Evolutionary conservation across 2,329 filamentous ascomycete species (phyloP), one percentile per base, ranked within the genome.

Genomic region (Alternaria sp.): DNA sequence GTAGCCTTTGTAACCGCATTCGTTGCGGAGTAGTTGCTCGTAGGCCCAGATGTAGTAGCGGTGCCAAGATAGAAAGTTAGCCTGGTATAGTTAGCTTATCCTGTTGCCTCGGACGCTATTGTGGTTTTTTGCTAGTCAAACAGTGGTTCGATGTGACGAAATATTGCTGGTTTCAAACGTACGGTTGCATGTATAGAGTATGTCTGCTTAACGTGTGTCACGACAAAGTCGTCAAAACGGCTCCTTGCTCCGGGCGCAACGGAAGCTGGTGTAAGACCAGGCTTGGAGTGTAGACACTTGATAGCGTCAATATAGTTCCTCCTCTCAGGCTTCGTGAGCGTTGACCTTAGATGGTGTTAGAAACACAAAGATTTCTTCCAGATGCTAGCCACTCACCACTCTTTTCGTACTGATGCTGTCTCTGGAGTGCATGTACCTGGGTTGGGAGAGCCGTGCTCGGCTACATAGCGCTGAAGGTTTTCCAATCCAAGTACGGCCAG

Each of bases 1-100:
- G 54, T 75, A 76, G 51, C 79, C 81, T 4, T 67, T 75, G 61
- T 82, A 83, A 45, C 78, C 80, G 54, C 82, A 83, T 58, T 83
- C 81, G 7, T 79, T 70, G 10, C 71, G 76, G 0, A 83, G 73
- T 2, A 79, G 77, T 56, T 80, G 70, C 63, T 84, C 82, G 62
- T 80, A 82, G 6, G 73, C 66, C 71, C 81, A 79, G 9, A 75
- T 77, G 66, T 79, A 82, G 64, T 81, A 80, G 7, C 81, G 72
- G 63, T 83, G 81, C 81, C 81, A 82, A 5, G 66, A 46, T 30
- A 78, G 65, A 50, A 78, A 78, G 56, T 74, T 77, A 3, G 71
- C 74, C 67, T 75, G 41, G 6, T 2, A 8, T 14, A n/a, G 28
- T 50, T 44, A 58, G 18, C 49, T 33, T 8, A 6, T 26, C 12